Percentiles rank a stretch among this genome's conserved stretches.
Evolutionary conservation across 768 basidiomycete species (phyloP).

Genomic region (Cubamyces lactineus): DNA sequence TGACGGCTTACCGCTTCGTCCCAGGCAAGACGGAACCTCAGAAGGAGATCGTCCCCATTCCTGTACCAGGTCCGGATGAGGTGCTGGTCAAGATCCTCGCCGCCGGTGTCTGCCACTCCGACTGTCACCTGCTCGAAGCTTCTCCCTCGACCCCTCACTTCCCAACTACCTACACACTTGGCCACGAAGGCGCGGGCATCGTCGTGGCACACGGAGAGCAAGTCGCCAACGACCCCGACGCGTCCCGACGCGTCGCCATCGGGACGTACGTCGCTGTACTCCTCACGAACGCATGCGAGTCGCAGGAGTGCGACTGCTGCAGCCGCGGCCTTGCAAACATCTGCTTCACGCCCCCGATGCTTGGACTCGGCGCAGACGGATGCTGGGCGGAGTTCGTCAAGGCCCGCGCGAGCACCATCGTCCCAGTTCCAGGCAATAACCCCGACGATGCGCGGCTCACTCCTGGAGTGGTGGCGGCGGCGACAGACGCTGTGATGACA

Average conservation of each 20-base stretch:
- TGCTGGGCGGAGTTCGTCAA: slow-evolving; percentile 27
- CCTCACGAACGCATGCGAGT: slow-evolving; percentile 23
- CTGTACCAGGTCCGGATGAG: slow-evolving; percentile 21
- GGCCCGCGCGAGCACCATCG: slow-evolving; percentile 16
- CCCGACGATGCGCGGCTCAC: slow-evolving; percentile 5
- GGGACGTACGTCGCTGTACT: slow-evolving; percentile 29
- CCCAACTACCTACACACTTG: slow-evolving; percentile 18
- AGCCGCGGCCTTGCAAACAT: slow-evolving; percentile 21
- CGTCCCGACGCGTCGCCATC: slow-evolving; percentile 3
- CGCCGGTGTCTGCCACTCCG: slow-evolving; percentile 30
- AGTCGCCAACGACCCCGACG: slow-evolving; percentile 13
- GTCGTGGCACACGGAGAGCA: slow-evolving; percentile 22
- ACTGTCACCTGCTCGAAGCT: slow-evolving; percentile 20
- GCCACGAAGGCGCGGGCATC: slow-evolving; percentile 30
- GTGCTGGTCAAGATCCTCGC: slow-evolving; percentile 29
- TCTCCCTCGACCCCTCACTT: slow-evolving; percentile 3
- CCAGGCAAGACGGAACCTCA: slow-evolving; percentile 17
- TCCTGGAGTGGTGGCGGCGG: slow-evolving; percentile 23
- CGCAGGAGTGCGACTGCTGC: slow-evolving; percentile 22
- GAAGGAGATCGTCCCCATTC: slow-evolving; percentile 21
- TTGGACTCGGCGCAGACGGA: slow-evolving; percentile 27
- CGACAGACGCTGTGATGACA: slow-evolving; percentile 32
- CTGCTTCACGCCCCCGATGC: slow-evolving; percentile 11
- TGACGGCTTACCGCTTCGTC: slow-evolving; percentile 27
- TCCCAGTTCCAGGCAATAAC: slow-evolving; percentile 25